Evolutionary conservation across 306 rosid genomes (phyloP), one percentile per base, ranked within the genome.

Genomic region (Ceratonia siliqua): DNA sequence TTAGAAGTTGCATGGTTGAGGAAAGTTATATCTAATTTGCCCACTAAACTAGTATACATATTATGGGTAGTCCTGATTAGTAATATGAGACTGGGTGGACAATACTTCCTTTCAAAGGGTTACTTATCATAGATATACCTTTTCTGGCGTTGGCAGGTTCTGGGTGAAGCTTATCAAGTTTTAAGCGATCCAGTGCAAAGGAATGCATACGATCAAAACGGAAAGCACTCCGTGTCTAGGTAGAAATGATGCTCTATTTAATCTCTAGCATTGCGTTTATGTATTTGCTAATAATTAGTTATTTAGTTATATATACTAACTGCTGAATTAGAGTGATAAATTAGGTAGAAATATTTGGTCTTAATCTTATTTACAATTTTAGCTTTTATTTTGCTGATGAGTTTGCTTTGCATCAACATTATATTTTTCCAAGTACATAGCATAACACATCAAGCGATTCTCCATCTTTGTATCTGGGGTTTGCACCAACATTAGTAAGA

Each of bases 101-200:
- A n/a, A n/a, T n/a, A 9, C 30, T 36, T 35, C n/a, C 38, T 13
- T 62, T 62, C 46, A 17, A 33, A 18, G 13, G 32, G 9, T 61
- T 74, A 5, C 13, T 52, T 17, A 41, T 65, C 9, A 12, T 53
- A 2, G 32, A 8, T 72, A n/a, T 18, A 48, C 21, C 8, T 25
- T 13, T 48, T 62, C 45, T 54, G 62, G 17, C 57, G 28, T 72
- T 70, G 41, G 28, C 77, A 94, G 97, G 86, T 78, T 53, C 78
- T 94, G 55, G 92, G 99, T 3, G 97, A 92, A 85, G 99, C 99
- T 0, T 94, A 94, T 79, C 96, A 90, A 71, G 92, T 94, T 61
- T 86, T 92, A 83, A 88, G 97, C 68, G 97, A 92, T 82, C 89
- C 99, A 15, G 82, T 66, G 28, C 93, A 88, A 75, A 87, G 95